phyloP scores from a whole-genome alignment of 2,329 filamentous ascomycete species.

The Xylariaceae sp. region DNA sequence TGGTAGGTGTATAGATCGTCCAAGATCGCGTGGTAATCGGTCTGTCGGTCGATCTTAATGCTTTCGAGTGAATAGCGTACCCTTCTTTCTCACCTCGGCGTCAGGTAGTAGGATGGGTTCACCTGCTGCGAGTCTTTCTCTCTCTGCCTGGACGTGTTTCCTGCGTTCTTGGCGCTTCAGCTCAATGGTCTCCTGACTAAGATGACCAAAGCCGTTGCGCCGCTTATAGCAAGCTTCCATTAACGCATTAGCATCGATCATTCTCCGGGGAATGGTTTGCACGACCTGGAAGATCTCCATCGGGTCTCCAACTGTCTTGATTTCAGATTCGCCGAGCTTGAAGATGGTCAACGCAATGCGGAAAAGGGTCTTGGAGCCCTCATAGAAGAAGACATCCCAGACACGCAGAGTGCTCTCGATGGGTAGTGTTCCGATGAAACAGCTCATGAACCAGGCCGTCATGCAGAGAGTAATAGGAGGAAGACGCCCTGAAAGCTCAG shows the following conservation, averaged over 20 bases:
- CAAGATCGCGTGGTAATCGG: conserved; percentile 16
- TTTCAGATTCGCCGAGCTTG: conserved; percentile 77
- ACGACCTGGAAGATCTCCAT: conserved; percentile 97
- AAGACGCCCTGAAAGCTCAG: conserved; percentile 50
- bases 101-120: conserved; percentile 33
- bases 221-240: conserved; percentile 80
- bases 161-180: conserved; percentile 65
- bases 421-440: conserved; percentile 87
- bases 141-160: conserved; percentile 43
- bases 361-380: conserved; percentile 90
- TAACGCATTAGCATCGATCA: conserved; percentile 76
- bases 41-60: conserved; percentile 30
- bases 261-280: conserved; percentile 73
- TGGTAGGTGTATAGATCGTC: not conserved
- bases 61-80: conserved; percentile 41
- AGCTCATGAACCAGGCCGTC: conserved; percentile 97
- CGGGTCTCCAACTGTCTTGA: conserved; percentile 72
- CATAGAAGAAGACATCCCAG: conserved; percentile 95
- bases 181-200: conserved; percentile 79
- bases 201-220: conserved; percentile 71
- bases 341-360: conserved; percentile 87
- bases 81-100: conserved; percentile 37
- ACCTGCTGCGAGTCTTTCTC: conserved; percentile 33
- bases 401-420: conserved; percentile 88
- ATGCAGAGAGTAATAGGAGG: conserved; percentile 89